Percentiles rank a stretch among this genome's conserved stretches.
Conservation (phyloP, 768 basidiomycete species). For the Suillus cothurnatus region DNA sequence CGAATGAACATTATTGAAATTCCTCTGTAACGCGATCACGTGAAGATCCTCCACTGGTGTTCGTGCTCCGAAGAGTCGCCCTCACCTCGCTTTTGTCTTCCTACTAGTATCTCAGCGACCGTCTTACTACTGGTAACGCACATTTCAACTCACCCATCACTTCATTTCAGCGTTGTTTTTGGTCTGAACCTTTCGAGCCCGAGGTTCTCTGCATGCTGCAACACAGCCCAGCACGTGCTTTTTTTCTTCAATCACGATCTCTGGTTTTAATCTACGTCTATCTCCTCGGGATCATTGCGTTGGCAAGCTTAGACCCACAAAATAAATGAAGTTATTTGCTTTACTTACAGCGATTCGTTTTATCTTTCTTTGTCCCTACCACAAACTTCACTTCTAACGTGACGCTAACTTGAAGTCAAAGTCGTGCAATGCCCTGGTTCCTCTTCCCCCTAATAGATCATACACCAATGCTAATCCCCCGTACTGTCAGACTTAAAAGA, state of each 20-base stretch:
- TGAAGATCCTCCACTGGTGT: background rate
- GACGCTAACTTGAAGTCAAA: no score
- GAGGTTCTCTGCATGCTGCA: background rate
- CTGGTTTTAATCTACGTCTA: background rate
- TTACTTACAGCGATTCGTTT: no score
- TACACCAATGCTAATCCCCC: no score
- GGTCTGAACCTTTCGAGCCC: background rate
- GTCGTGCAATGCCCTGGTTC: no score
- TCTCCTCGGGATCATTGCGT: background rate
- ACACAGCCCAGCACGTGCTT: background rate
- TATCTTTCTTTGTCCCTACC: no score
- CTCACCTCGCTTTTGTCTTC: background rate
- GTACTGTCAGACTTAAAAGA: no score
- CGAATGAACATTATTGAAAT: no score
- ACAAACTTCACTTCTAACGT: no score
- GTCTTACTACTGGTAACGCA: background rate
- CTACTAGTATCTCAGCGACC: background rate
- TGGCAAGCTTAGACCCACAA: no score
- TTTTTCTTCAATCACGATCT: background rate
- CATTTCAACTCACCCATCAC: background rate
- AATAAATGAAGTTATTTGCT: no score
- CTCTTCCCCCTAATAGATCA: no score
- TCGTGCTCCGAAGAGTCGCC: background rate
- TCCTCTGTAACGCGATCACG: background rate
- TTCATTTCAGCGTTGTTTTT: background rate